These are phyloP conservation scores for Eremomyces bilateralis DNA, from an alignment of 495 filamentous ascomycete species.

Conservation along the genomic window DNA sequence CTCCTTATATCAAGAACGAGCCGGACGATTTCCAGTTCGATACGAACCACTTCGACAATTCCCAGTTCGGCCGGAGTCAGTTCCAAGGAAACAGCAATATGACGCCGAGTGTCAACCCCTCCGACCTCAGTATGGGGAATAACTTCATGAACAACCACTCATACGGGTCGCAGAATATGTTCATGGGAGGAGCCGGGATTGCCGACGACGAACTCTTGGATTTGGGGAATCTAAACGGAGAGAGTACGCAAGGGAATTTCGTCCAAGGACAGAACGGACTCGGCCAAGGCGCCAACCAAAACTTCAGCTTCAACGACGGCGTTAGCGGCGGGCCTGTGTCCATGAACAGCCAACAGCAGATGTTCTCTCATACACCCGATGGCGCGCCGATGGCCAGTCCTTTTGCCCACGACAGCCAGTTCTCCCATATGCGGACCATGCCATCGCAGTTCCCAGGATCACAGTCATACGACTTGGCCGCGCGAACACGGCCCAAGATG, in stretches of 20 bases:
- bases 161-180: constrained; percentile 10
- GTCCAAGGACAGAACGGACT: constrained; percentile 13
- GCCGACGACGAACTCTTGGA: constrained; percentile 45
- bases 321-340: constrained; percentile 7
- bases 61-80: constrained; percentile 34
- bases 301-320: constrained; percentile 7
- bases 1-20: constrained; percentile 61
- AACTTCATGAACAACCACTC: constrained; percentile 15
- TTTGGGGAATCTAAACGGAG: constrained; percentile 18
- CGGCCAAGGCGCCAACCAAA: constrained; percentile 12
- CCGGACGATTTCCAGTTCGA: constrained; percentile 41
- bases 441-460: no score
- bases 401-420: constrained; percentile 35
- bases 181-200: constrained; percentile 29
- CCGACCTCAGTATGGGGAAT: constrained; percentile 50
- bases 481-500: no score
- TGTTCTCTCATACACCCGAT: constrained; percentile 72
- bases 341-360: constrained; percentile 26
- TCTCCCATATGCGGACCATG: no score
- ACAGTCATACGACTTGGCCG: no score
- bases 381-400: constrained; percentile 74
- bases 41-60: constrained; percentile 30
- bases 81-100: constrained; percentile 39
- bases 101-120: constrained; percentile 56
- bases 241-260: constrained; percentile 21